phyloP scores from a whole-genome alignment of 331 rosid genomes.

The Rhamnella rubrinervis region DNA sequence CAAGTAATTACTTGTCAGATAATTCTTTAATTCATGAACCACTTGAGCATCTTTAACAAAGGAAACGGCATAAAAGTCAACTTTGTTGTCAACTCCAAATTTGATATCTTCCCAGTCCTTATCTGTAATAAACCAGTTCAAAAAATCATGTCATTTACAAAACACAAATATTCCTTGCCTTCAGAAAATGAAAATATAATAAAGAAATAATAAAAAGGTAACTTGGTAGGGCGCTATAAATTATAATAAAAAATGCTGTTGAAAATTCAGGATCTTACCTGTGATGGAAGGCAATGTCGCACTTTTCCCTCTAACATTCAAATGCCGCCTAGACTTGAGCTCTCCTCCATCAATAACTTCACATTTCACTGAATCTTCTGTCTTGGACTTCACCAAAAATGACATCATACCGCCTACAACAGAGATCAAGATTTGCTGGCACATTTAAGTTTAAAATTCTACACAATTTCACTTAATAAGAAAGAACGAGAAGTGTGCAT shows the following conservation, averaged over 20 bases:
- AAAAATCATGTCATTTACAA: slow-evolving; percentile 22
- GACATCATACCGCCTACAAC: slow-evolving; percentile 97
- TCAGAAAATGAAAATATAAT: background rate
- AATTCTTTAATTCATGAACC: slow-evolving; percentile 85
- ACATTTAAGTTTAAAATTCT: background rate
- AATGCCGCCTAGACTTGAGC: slow-evolving; percentile 87
- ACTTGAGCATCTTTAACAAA: slow-evolving; percentile 95
- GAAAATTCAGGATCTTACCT: slow-evolving; percentile 47
- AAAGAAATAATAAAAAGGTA: slow-evolving; percentile 8
- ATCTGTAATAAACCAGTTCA: slow-evolving; percentile 55
- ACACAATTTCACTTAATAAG: background rate
- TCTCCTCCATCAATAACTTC: slow-evolving; percentile 99
- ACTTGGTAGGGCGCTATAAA: background rate
- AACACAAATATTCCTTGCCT: background rate
- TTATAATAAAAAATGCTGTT: background rate
- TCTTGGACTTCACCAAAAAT: slow-evolving; percentile 75
- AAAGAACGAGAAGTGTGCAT: background rate
- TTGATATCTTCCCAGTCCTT: slow-evolving; percentile 99
- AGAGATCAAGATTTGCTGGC: slow-evolving; percentile 28
- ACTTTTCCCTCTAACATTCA: slow-evolving; percentile 97
- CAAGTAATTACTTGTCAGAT: slow-evolving; percentile 61
- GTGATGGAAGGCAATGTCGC: slow-evolving; percentile 97
- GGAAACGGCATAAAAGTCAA: slow-evolving; percentile 95
- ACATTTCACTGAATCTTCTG: slow-evolving; percentile 82
- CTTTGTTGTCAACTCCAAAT: slow-evolving; percentile 94